A percentile compares a stretch with the other conserved stretches of the same genome.
Evolutionary conservation across 148 eudicot genomes (phyloP).

Genomic region (Pouteria glomerata): DNA sequence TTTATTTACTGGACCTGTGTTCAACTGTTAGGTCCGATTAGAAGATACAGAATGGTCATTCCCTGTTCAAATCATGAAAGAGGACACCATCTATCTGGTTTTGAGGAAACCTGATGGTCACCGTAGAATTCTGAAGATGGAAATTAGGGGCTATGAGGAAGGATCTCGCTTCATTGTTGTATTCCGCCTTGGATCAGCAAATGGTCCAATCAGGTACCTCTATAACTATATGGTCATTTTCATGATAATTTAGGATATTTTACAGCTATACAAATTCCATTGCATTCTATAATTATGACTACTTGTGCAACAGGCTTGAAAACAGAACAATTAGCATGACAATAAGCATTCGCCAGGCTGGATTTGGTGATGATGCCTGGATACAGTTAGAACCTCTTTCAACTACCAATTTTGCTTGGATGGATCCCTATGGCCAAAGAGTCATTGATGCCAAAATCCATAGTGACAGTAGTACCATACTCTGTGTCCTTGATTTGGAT

Average conservation of each 20-base stretch:
- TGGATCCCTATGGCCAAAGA: constrained; percentile 83
- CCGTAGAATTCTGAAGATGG: constrained; percentile 51
- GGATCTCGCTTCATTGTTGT: constrained; percentile 96
- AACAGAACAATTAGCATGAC: constrained; percentile 62
- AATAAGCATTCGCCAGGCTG: constrained; percentile 74
- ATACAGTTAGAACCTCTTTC: constrained; percentile 62
- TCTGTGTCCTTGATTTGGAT: constrained; percentile 56
- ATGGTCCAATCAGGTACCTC: constrained; percentile 77
- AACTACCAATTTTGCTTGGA: constrained; percentile 77
- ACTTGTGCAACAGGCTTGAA: constrained; percentile 55
- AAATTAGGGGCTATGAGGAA: constrained; percentile 94
- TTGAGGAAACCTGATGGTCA: constrained; percentile 51
- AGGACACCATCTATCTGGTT: constrained; percentile 68
- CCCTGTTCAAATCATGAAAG: constrained; percentile 76
- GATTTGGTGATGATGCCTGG: constrained; percentile 73
- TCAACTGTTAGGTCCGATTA: constrained; percentile 46
- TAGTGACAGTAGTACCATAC: constrained; percentile 21
- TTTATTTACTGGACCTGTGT: neutral
- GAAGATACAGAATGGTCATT: constrained; percentile 82
- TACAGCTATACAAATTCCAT: neutral
- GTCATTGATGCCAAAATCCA: constrained; percentile 46
- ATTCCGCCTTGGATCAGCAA: constrained; percentile 73
- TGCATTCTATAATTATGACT: constrained; percentile 3
- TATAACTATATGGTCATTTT: neutral
- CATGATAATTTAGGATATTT: neutral